Evolutionary conservation across 345 rosid species (phyloP), one percentile per base, ranked within the genome.

Genomic region (Dipteronia sinensis): DNA sequence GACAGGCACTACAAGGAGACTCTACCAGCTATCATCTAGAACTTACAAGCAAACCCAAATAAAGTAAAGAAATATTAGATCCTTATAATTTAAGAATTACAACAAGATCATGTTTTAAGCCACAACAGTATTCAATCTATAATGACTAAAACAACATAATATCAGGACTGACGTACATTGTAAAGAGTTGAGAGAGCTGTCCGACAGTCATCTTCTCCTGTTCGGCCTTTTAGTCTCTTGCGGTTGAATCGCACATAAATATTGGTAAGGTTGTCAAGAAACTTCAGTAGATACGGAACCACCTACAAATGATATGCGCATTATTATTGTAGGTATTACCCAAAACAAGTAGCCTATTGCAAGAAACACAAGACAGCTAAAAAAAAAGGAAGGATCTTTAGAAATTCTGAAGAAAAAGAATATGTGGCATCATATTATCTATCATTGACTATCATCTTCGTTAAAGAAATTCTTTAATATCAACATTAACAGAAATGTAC

Each of bases 181-280:
- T 85, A 94, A 76, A 97, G 91, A 80, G 97, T 97, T 15, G 98
- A 94, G 70, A 97, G 92, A 68, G 99, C 97, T 69, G 80, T 90
- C 67, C 83, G 87, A 82, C 99, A 97, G 76, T 97, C 99, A 83
- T 88, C 88, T 85, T 94, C 94, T 78, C 91, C 98, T 6, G 94
- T 88, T 78, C 98, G 95, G 72, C 99, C 99, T 86, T 97, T 97
- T 64, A 97, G 83, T 82, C 99, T 90, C 91, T 94, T 97, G 46
- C 98, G 98, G 82, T 97, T 97, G 85, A 94, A 93, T 76, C 98
- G 89, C 27, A 97, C 99, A 87, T 93, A 97, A 80, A 97, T 88
- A 81, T 97, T 97, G 64, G 99, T 97, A 78, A 97, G 98, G 82
- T 87, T 89, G 87, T 94, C 98, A 49, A 97, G 97, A 91, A 90